A percentile compares a stretch with the other conserved stretches of the same genome.
These are phyloP conservation scores for Cladobotryum protrusum DNA, from an alignment of 2,329 filamentous ascomycete genomes.

Conservation along the genomic window DNA sequence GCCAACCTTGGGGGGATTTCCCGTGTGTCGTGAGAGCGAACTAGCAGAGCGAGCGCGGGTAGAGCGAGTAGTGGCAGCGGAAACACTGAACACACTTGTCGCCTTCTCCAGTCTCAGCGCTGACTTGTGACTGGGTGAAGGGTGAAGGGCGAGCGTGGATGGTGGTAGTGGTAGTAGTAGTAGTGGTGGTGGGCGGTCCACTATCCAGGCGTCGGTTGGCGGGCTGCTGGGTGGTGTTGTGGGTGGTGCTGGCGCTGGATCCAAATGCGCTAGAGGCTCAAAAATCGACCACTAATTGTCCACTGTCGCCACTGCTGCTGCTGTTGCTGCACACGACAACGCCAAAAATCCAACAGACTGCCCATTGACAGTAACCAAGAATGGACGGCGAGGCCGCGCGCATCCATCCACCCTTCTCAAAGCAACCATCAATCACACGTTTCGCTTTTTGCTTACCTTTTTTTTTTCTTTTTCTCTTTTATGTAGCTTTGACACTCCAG, in stretches of 20 bases:
- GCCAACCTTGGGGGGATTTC: conserved; percentile 11
- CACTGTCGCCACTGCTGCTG: no score
- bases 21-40: conserved; percentile 1
- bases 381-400: not conserved
- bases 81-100: not conserved
- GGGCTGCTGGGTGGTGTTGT: conserved; percentile 1
- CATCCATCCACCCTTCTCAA: not conserved
- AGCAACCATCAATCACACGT: not conserved
- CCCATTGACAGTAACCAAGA: not conserved
- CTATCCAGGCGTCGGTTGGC: conserved; percentile 3
- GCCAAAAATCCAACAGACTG: no score
- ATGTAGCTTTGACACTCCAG: no score
- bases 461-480: no score
- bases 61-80: not conserved
- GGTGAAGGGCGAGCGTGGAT: no score
- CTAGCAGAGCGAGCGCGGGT: not conserved
- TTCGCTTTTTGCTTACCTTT: not conserved
- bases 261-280: not conserved
- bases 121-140: not conserved
- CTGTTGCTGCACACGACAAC: no score
- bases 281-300: no score
- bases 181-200: conserved; percentile 11
- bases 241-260: conserved; percentile 1
- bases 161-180: no score
- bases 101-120: conserved; percentile 3